Percentiles rank a stretch among this genome's conserved stretches.
phyloP scores from a whole-genome alignment of 179 eudicot genomes.

The Heliamphora ciliata region DNA sequence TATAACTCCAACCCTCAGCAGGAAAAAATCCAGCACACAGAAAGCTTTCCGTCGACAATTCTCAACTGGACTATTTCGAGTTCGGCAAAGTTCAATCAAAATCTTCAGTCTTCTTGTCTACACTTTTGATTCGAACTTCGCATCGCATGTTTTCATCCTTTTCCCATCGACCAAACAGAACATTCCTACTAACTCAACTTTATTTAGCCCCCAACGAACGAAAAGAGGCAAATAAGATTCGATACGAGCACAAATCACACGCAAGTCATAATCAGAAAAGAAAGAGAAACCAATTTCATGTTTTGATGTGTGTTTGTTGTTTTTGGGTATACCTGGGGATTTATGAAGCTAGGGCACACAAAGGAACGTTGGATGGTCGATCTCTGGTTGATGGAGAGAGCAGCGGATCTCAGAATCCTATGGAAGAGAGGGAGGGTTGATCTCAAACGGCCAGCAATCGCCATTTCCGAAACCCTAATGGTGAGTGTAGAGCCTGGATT shows the following conservation, averaged over 20 bases:
- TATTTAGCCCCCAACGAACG: not conserved
- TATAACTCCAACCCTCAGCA: no score
- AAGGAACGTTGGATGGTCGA: slow-evolving; percentile 25
- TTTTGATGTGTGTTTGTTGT: not conserved
- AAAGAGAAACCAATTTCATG: not conserved
- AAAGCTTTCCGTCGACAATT: not conserved
- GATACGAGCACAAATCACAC: not conserved
- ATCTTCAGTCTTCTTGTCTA: not conserved
- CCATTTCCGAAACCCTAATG: not conserved
- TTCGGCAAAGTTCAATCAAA: not conserved
- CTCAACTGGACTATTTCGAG: not conserved
- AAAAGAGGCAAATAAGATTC: not conserved
- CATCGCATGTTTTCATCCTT: not conserved
- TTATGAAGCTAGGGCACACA: slow-evolving; percentile 27
- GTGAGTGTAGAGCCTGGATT: no score
- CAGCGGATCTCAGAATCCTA: slow-evolving; percentile 12
- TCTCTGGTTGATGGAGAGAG: slow-evolving; percentile 20
- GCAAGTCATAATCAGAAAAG: not conserved
- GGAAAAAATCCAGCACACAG: not conserved
- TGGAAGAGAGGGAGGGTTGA: slow-evolving; percentile 11
- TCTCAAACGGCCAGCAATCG: slow-evolving; percentile 3
- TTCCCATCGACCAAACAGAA: not conserved
- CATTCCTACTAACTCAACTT: not conserved
- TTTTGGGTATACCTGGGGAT: slow-evolving; percentile 27
- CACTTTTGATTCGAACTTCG: not conserved